phyloP scores from a whole-genome alignment of 306 rosid species.

The Mimosa pudica region DNA sequence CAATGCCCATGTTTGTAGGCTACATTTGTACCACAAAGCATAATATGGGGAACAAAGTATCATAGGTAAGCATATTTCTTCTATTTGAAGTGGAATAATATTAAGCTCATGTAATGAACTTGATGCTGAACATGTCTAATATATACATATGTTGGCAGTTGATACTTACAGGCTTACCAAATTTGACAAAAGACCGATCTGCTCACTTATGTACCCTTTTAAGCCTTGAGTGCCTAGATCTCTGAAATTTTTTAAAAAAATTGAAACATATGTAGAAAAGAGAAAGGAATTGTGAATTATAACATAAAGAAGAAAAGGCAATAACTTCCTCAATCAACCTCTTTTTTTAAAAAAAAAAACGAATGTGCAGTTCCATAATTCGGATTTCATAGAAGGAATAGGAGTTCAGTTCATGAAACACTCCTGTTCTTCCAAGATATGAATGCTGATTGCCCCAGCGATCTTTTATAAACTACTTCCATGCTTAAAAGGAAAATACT shows the following conservation, averaged over 20 bases:
- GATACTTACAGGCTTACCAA: slow-evolving; percentile 94
- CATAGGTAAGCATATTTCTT: slow-evolving; percentile 3
- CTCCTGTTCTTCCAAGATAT: neutral
- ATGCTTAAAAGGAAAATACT: neutral
- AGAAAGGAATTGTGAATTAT: neutral
- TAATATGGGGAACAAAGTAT: neutral
- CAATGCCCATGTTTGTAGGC: neutral
- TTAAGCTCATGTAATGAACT: neutral
- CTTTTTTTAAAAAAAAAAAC: neutral
- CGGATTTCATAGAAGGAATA: neutral
- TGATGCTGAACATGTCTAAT: neutral
- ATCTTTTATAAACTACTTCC: neutral
- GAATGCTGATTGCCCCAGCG: neutral
- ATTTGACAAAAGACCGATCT: slow-evolving; percentile 75
- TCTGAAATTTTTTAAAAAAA: slow-evolving; percentile 49
- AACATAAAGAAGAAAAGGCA: neutral
- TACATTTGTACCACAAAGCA: neutral
- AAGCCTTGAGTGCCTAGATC: slow-evolving; percentile 94
- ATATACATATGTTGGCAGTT: slow-evolving; percentile 24
- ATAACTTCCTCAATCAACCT: neutral
- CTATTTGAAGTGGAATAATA: slow-evolving; percentile 2
- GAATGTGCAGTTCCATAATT: neutral
- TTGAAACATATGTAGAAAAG: slow-evolving; percentile 14
- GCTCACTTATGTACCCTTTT: slow-evolving; percentile 81
- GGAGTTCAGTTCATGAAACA: slow-evolving; percentile 23